These are phyloP conservation scores for Brasenia schreberi DNA, from an alignment of 164 flowering plant species.

Conservation along the genomic window DNA sequence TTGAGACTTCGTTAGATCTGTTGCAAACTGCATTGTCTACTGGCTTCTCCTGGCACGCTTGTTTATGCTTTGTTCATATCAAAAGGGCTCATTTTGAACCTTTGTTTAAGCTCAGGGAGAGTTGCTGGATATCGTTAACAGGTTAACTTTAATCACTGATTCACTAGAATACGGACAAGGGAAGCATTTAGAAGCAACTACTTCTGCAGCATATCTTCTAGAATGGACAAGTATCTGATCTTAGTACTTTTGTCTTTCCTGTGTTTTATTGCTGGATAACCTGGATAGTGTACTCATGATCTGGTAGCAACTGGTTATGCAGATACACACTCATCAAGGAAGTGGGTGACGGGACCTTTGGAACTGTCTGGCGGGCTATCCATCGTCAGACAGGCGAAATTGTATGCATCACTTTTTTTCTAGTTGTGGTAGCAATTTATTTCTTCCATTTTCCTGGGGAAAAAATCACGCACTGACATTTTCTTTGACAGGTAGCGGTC, in stretches of 20 bases:
- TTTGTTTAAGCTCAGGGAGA: background rate
- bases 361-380: slow-evolving; percentile 90
- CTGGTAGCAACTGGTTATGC: slow-evolving; percentile 2
- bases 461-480: background rate
- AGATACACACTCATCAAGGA: slow-evolving; percentile 92
- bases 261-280: background rate
- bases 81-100: slow-evolving; percentile 5
- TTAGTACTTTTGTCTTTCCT: background rate
- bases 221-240: slow-evolving; percentile 71
- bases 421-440: background rate
- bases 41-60: slow-evolving; percentile 28
- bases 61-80: slow-evolving; percentile 9
- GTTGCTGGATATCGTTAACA: slow-evolving; percentile 5
- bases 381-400: slow-evolving; percentile 88
- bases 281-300: background rate
- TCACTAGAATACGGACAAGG: slow-evolving; percentile 24
- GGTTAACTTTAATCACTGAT: slow-evolving; percentile 7
- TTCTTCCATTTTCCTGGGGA: background rate
- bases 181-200: slow-evolving; percentile 11
- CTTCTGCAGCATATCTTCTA: slow-evolving; percentile 6
- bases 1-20: no score
- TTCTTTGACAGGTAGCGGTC: slow-evolving; percentile 65
- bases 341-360: slow-evolving; percentile 99
- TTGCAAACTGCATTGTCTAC: background rate
- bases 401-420: slow-evolving; percentile 29